Evolutionary conservation across 2,329 filamentous ascomycete species (phyloP), one percentile per base, ranked within the genome.

Genomic region (Triangularia verruculosa): DNA sequence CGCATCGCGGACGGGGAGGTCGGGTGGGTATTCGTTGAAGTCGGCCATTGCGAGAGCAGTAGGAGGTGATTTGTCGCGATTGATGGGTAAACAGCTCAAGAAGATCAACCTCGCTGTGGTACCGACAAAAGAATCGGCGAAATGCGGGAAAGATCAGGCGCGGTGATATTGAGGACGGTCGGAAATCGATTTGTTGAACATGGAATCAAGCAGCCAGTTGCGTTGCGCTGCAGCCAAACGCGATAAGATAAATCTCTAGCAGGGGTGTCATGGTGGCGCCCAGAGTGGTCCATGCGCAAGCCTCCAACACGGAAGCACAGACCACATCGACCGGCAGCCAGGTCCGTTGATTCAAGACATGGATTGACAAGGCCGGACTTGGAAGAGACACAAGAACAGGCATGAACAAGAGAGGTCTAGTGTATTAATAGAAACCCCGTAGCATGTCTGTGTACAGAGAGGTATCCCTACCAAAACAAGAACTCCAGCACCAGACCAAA

Each of bases 1-100:
- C 53, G 86, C 85, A 72, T 89, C 86, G 72, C 86, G 82, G 15
- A 87, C 85, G 71, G 81, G 81, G 82, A 89, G 87, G 66, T 89
- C 87, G 15, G 87, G 84, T 76, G 86, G 85, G 69, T 88, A 89
- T 59, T 87, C 83, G 67, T 81, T 80, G 68, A 89, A 86, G 70
- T 85, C 80, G 43, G 84, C 80, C 86, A 89, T 89, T 39, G 12
- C 13, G 9, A 34, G 32, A 4, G 32, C 32, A 13, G 13, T 34
- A 4, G 9, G 27, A 4, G 27, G 9, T 28, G 27, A 28, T 28
- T 28, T 28, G 27, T 28, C 9, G 27, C 9, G 27, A 4, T 28
- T 28, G 27, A 28, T 9, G 9, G 27, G 4, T 28, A 4, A 28
- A 9, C 27, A 28, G 27, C 9, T 28, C 27, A 28, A 9, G 27